phyloP scores from a whole-genome alignment of 192 early-diverging fungal species.

The Paraglomus occultum region DNA sequence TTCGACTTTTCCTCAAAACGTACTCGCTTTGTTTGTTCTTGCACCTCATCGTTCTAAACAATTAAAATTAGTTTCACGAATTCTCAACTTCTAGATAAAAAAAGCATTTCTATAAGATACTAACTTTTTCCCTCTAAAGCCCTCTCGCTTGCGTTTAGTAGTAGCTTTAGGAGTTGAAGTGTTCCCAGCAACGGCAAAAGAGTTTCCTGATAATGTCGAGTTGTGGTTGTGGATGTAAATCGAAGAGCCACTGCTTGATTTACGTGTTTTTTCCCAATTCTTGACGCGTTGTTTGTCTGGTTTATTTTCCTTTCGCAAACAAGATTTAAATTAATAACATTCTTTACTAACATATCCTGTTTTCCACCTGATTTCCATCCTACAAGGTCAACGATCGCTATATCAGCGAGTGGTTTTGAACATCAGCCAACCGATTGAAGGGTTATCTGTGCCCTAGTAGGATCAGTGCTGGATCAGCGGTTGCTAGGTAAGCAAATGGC shows the following conservation, averaged over 20 bases:
- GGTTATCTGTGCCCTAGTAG: conserved; percentile 12
- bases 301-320: conserved; percentile 22
- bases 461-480: conserved; percentile 11
- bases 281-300: conserved; percentile 19
- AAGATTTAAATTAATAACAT: conserved; percentile 23
- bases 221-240: conserved; percentile 23
- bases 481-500: neutral
- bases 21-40: conserved; percentile 17
- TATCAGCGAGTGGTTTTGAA: neutral
- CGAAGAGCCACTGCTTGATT: conserved; percentile 18
- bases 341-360: conserved; percentile 20
- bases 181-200: conserved; percentile 14
- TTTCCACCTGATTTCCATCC: neutral
- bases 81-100: conserved; percentile 18
- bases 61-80: conserved; percentile 17
- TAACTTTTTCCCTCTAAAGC: conserved; percentile 18
- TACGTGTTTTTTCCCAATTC: conserved; percentile 23
- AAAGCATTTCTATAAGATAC: conserved; percentile 15
- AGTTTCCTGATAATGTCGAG: conserved; percentile 18
- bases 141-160: conserved; percentile 19
- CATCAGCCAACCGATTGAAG: conserved; percentile 11
- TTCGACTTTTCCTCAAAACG: conserved; percentile 18
- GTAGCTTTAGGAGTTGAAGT: neutral
- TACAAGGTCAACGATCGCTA: too few species aligned
- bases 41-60: conserved; percentile 6